Conservation (phyloP, 1,284 basidiomycete species). For the Moesziomyces parantarcticus region DNA sequence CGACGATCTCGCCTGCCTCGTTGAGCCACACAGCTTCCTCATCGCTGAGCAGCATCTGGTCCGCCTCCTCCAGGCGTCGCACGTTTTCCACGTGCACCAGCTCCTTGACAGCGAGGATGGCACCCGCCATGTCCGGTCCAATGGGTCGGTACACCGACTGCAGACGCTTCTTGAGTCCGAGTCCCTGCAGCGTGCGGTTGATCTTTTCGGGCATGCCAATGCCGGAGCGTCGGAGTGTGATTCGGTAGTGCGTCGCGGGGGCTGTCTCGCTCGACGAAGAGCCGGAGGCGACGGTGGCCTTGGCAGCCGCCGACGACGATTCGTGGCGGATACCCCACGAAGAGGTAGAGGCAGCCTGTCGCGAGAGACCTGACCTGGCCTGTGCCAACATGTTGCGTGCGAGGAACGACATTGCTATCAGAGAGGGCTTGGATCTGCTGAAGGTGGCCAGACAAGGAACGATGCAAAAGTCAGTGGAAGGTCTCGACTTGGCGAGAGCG, state of each 20-base stretch:
- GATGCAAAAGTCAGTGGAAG: conserved; percentile 8
- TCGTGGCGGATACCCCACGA: conserved; percentile 47
- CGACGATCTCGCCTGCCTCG: conserved; percentile 62
- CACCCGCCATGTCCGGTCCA: conserved; percentile 79
- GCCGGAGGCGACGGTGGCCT: conserved; percentile 24
- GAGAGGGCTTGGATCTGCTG: conserved; percentile 1
- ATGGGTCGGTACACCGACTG: conserved; percentile 84
- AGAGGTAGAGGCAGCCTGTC: conserved; percentile 19
- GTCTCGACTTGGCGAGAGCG: neutral
- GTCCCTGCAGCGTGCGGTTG: conserved; percentile 78
- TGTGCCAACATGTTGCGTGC: conserved; percentile 38
- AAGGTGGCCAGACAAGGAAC: neutral
- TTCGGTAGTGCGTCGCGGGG: conserved; percentile 79
- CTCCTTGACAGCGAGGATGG: conserved; percentile 84
- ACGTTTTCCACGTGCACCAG: conserved; percentile 87
- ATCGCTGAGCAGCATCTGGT: conserved; percentile 45
- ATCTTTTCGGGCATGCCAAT: conserved; percentile 80
- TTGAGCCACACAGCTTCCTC: conserved; percentile 64
- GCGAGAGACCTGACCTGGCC: conserved; percentile 24
- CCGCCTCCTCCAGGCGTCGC: conserved; percentile 47
- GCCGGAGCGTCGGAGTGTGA: conserved; percentile 82
- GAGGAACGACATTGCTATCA: conserved; percentile 26
- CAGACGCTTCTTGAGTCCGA: conserved; percentile 81
- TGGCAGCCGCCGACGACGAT: conserved; percentile 23
- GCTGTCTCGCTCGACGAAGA: conserved; percentile 16